phyloP scores from a whole-genome alignment of 148 eudicot species.

The Rhododendron molle region DNA sequence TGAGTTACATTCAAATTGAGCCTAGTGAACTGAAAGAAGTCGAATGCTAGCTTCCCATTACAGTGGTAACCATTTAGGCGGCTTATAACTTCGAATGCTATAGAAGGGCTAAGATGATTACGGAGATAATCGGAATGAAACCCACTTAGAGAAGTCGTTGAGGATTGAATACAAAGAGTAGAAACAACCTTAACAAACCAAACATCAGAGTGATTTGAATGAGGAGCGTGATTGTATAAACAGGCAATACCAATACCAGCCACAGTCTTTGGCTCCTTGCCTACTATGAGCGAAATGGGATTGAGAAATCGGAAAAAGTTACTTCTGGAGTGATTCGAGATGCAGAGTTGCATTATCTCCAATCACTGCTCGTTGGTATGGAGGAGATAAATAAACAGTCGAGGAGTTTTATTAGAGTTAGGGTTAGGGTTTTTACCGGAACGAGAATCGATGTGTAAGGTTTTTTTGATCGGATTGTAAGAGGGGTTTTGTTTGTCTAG shows the following conservation, averaged over 20 bases:
- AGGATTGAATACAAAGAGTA: constrained; percentile 42
- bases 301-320: not conserved
- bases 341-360: constrained; percentile 33
- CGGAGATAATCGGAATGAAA: constrained; percentile 44
- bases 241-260: constrained; percentile 15
- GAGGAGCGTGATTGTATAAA: constrained; percentile 8
- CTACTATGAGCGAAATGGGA: not conserved
- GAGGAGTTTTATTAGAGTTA: not conserved
- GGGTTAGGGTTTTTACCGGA: too few species aligned
- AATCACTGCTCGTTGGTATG: not conserved
- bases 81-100: constrained; percentile 53
- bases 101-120: constrained; percentile 34
- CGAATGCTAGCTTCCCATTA: constrained; percentile 53
- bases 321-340: constrained; percentile 3
- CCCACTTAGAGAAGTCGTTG: constrained; percentile 24
- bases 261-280: constrained; percentile 21
- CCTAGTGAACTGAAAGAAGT: constrained; percentile 50
- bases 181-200: constrained; percentile 80
- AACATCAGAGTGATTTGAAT: constrained; percentile 8
- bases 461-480: too few species aligned
- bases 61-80: constrained; percentile 19
- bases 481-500: too few species aligned
- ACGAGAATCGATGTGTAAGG: too few species aligned
- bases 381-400: not conserved
- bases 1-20: constrained; percentile 46